These are phyloP conservation scores for Fraxinus anomala DNA, from an alignment of 257 asterid genomes.

Conservation along the genomic window DNA sequence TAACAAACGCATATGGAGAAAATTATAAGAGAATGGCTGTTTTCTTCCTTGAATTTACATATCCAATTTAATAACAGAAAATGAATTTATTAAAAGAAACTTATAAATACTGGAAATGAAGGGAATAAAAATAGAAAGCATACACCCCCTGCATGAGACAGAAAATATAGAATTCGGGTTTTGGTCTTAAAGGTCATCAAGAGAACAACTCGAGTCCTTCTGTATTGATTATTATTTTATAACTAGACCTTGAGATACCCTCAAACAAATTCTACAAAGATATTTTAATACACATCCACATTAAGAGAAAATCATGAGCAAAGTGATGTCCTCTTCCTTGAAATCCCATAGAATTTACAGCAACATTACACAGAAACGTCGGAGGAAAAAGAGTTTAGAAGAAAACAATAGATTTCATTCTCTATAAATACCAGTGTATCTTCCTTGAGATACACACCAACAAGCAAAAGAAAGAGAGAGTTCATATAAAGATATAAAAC, in stretches of 20 bases:
- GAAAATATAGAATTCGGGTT: no score
- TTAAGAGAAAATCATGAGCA: not conserved
- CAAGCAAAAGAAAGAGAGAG: not conserved
- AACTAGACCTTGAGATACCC: no score
- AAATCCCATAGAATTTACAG: not conserved
- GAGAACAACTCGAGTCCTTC: no score
- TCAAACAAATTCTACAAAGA: no score
- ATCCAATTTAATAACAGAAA: not conserved
- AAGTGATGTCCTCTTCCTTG: not conserved
- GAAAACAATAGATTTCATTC: not conserved
- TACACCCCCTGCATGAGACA: no score
- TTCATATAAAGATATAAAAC: not conserved
- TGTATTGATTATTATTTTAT: no score
- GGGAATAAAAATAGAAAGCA: no score
- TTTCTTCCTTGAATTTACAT: not conserved
- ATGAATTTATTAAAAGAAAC: no score
- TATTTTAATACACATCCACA: no score
- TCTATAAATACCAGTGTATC: not conserved
- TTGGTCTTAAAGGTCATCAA: no score
- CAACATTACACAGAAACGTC: not conserved
- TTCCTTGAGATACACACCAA: not conserved
- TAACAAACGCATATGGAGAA: not conserved
- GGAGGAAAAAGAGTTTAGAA: not conserved
- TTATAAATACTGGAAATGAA: no score
- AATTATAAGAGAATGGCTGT: not conserved